Evolutionary conservation across 208 protist genomes (phyloP).

Genomic region (Leishmania amazonensis): DNA sequence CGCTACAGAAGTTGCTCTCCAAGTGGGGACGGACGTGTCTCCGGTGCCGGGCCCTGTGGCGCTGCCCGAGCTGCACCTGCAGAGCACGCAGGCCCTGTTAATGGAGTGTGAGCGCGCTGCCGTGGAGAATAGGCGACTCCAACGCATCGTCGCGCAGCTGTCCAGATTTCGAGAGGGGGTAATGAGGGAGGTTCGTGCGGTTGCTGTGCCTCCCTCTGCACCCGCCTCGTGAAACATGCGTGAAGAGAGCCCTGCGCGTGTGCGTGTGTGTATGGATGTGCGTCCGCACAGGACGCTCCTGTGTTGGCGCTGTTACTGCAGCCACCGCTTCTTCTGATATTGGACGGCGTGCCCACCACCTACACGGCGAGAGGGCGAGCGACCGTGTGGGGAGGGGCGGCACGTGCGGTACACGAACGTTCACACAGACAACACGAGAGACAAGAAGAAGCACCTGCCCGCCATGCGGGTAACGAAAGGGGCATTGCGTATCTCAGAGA

Average conservation of each 20-base stretch:
- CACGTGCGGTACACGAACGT: neutral
- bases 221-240: neutral
- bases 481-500: neutral
- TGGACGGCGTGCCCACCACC: neutral
- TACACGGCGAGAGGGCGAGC: neutral
- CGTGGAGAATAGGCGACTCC: conserved; percentile 22
- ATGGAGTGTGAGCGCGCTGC: conserved; percentile 4
- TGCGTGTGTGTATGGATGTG: neutral
- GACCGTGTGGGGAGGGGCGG: neutral
- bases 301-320: neutral
- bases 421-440: neutral
- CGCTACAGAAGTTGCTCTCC: neutral
- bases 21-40: neutral
- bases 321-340: neutral
- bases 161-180: conserved; percentile 31
- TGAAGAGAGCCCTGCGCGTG: neutral
- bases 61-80: neutral
- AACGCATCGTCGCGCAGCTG: conserved; percentile 14
- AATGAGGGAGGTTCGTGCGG: conserved; percentile 18
- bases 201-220: neutral
- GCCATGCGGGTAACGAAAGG: neutral
- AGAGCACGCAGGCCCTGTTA: conserved; percentile 4
- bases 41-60: neutral
- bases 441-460: neutral
- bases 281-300: neutral